Percentiles rank a stretch among this genome's conserved stretches.
Evolutionary conservation across 768 basidiomycete species (phyloP).

Genomic region (Boletus tylopilopsis): DNA sequence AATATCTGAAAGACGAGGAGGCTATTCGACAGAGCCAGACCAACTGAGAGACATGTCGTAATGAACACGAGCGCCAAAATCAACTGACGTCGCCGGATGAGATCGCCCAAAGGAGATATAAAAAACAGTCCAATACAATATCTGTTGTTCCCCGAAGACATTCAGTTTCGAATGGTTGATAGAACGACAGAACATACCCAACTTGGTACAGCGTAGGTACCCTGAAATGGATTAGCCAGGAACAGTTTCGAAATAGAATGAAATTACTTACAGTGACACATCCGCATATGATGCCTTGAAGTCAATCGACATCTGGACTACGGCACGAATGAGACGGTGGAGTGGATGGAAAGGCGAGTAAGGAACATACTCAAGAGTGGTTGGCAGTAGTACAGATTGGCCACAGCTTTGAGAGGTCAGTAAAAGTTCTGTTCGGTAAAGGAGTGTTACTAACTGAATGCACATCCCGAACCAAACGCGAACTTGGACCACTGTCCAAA

Average conservation of each 20-base stretch:
- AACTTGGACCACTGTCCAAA: slow-evolving; percentile 15
- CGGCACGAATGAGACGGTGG: neutral
- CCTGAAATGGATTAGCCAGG: slow-evolving; percentile 27
- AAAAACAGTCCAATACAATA: slow-evolving; percentile 35
- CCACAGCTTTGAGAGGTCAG: slow-evolving; percentile 34
- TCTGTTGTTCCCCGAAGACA: neutral
- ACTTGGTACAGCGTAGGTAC: slow-evolving; percentile 65
- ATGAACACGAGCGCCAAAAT: slow-evolving; percentile 34
- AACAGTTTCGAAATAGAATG: neutral
- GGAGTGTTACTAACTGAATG: slow-evolving; percentile 14
- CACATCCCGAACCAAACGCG: slow-evolving; percentile 15
- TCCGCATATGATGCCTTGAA: slow-evolving; percentile 32
- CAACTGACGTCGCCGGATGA: slow-evolving; percentile 40
- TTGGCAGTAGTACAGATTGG: slow-evolving; percentile 80
- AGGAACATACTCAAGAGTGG: slow-evolving; percentile 60
- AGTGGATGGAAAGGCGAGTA: neutral
- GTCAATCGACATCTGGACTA: slow-evolving; percentile 34
- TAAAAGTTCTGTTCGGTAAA: neutral
- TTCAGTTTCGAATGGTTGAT: neutral
- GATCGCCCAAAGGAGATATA: slow-evolving; percentile 43
- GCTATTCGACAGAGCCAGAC: slow-evolving; percentile 32
- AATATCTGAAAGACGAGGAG: slow-evolving; percentile 33
- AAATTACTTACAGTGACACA: slow-evolving; percentile 27
- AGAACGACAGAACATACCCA: slow-evolving; percentile 39
- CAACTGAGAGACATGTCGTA: slow-evolving; percentile 36